These are phyloP conservation scores for Pythium graminicola DNA, from an alignment of 352 stramenopile genomes.

Conservation along the genomic window DNA sequence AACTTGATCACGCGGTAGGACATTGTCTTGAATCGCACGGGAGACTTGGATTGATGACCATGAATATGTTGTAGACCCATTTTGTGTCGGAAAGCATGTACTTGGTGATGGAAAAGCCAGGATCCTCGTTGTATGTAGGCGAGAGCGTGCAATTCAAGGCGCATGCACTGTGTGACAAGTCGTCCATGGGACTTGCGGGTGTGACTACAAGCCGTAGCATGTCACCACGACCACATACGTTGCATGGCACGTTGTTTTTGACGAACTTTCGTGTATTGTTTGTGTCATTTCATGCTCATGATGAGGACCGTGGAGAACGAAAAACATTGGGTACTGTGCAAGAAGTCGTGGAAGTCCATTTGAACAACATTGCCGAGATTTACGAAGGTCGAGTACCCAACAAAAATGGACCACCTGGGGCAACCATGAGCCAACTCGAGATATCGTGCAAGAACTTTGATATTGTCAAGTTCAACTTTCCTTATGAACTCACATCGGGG, in stretches of 20 bases:
- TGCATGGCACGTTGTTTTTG: conserved; percentile 66
- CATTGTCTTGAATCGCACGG: no score
- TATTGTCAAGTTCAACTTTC: conserved; percentile 73
- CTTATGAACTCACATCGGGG: conserved; percentile 49
- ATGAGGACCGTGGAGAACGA: conserved; percentile 1
- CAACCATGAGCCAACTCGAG: conserved; percentile 60
- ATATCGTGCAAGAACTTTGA: conserved; percentile 86
- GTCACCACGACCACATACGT: conserved; percentile 14
- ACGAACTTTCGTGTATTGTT: conserved; percentile 71
- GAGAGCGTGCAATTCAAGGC: conserved; percentile 71
- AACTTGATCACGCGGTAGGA: conserved; percentile 69
- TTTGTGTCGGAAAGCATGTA: conserved; percentile 80
- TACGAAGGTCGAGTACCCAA: conserved; percentile 42
- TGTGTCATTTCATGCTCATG: conserved; percentile 52
- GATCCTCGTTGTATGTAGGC: conserved; percentile 43
- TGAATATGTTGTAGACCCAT: conserved; percentile 58
- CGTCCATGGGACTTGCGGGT: conserved; percentile 34
- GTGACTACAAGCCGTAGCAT: conserved; percentile 6
- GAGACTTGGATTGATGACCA: no score
- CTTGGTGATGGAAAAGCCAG: conserved; percentile 61
- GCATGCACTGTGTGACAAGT: conserved; percentile 61
- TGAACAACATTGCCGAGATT: conserved; percentile 74
- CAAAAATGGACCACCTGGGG: conserved; percentile 23
- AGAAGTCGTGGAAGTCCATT: conserved; percentile 53
- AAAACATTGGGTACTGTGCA: conserved; percentile 11